A percentile compares a stretch with the other conserved stretches of the same genome.
phyloP scores from a whole-genome alignment of 176 grass and related monocot species.

The Typha latifolia region DNA sequence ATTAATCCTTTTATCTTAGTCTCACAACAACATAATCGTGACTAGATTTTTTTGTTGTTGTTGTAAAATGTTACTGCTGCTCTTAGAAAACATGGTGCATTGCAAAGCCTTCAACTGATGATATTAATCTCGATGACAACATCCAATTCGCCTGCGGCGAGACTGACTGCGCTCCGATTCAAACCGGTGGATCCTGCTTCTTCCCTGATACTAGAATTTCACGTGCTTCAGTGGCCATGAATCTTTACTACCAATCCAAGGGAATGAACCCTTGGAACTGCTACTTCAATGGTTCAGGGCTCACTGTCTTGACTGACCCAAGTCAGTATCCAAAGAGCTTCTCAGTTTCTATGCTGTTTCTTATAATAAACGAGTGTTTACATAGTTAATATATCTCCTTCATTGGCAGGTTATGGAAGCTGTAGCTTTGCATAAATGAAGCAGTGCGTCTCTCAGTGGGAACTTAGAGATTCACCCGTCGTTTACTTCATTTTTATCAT shows the following conservation, averaged over 20 bases:
- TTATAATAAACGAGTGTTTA: background rate
- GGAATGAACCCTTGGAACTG: conserved; percentile 16
- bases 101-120: conserved; percentile 6
- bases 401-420: background rate
- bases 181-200: background rate
- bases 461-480: background rate
- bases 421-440: background rate
- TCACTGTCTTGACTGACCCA: conserved; percentile 6
- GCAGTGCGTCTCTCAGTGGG: background rate
- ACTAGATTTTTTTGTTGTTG: background rate
- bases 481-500: background rate
- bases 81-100: conserved; percentile 13
- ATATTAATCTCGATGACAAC: background rate
- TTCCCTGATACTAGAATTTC: background rate
- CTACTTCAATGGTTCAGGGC: conserved; percentile 11
- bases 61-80: background rate
- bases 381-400: background rate
- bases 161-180: background rate
- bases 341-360: background rate
- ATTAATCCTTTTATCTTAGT: background rate
- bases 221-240: conserved; percentile 17
- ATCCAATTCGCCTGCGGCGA: conserved; percentile 1
- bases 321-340: background rate
- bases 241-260: conserved; percentile 14
- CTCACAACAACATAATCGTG: background rate